Base-by-base conservation (phyloP, 495 filamentous ascomycete species). In the Collariella sp. region DNA sequence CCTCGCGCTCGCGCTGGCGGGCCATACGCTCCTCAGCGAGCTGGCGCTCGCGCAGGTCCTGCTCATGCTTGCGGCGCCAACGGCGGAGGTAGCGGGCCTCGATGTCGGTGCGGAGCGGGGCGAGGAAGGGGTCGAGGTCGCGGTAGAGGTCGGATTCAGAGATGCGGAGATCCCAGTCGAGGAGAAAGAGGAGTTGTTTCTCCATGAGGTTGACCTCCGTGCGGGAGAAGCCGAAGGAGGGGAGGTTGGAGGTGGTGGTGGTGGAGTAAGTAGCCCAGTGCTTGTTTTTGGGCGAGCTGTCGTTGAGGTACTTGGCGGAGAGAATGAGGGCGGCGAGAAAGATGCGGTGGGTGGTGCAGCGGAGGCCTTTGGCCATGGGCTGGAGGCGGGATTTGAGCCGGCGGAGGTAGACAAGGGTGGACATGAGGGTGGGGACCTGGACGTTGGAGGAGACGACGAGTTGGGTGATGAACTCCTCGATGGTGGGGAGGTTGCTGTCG, bases 171-270 rank as follows among this genome's bases (percentile, higher is more conserved):
- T 97, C 90, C 88, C 88, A 97, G 65, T 96, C 89, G 23, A 97
- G 73, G 44, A 97, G 80, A 76, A 87, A 91, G 36, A 97, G 83
- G 29, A 97, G 80, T 70, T 97, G 91, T 76, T 93, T 93, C 77
- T 97, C 91, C 91, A 97, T 97, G 45, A 96, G 78, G 74, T 96
- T 97, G 55, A 97, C 91, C 73, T 97, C 91, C 18, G 89, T 91
- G 42, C 90, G 76, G 44, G 83, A 90, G 77, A 97, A 98, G 57
- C 91, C 86, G 67, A 97, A 98, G 51, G 74, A 81, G 43, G 87
- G 86, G 66, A 73, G 86, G 44, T 83, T n/a, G n/a, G n/a, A 84
- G 18, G 57, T 62, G 38, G 54, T 56, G 60, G 84, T 81, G 53
- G 93, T 83, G 47, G 86, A 91, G 76, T 97, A 98, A 54, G 79